These are phyloP conservation scores for Cryphonectria carpinicola DNA, from an alignment of 2,329 filamentous ascomycete species.

Conservation along the genomic window DNA sequence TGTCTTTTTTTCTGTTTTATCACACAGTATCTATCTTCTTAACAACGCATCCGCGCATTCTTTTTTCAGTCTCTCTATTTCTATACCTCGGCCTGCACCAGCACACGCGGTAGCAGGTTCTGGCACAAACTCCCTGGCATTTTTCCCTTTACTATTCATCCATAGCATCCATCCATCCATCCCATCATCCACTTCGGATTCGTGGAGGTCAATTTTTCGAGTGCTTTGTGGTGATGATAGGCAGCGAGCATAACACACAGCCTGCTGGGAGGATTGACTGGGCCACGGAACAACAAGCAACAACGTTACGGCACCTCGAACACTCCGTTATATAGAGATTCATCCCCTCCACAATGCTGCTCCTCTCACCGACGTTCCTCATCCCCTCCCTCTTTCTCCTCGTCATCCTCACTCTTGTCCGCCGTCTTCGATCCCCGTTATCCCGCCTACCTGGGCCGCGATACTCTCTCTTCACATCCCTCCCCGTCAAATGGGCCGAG, in stretches of 20 bases:
- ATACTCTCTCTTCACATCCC: slow-evolving; percentile 53
- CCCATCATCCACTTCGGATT: background rate
- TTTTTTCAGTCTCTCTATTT: background rate
- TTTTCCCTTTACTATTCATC: background rate
- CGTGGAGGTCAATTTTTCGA: background rate
- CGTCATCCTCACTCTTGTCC: slow-evolving; percentile 23
- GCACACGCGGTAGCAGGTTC: background rate
- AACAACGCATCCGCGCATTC: background rate
- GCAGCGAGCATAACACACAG: background rate
- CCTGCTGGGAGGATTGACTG: background rate
- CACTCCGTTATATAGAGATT: background rate
- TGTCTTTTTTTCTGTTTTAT: background rate
- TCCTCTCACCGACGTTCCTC: slow-evolving; percentile 31
- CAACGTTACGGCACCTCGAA: background rate
- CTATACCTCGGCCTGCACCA: background rate
- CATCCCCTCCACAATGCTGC: slow-evolving; percentile 26
- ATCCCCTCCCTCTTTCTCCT: slow-evolving; percentile 22
- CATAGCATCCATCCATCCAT: background rate
- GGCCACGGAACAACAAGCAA: background rate
- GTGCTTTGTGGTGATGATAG: background rate
- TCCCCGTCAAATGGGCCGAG: slow-evolving; percentile 60
- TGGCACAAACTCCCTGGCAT: background rate
- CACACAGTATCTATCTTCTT: background rate
- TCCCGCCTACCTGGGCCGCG: slow-evolving; percentile 53
- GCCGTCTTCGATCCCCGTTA: slow-evolving; percentile 42